Evolutionary conservation across 441 rosid genomes (phyloP).

Genomic region (Euphorbia neoarborescens): DNA sequence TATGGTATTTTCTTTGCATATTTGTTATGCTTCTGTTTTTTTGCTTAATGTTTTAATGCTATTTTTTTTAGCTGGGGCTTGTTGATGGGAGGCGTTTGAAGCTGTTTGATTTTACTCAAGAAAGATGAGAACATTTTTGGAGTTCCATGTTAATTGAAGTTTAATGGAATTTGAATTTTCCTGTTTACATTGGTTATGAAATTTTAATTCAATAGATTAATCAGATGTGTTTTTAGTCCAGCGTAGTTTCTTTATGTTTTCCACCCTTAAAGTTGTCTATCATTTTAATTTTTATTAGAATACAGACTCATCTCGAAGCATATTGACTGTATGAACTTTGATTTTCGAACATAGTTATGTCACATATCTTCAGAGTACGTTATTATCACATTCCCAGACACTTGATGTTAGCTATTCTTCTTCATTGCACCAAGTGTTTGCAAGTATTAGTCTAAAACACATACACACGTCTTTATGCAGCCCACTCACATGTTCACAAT

Average conservation of each 20-base stretch:
- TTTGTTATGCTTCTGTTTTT: background rate
- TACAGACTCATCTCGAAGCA: background rate
- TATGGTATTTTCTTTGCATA: background rate
- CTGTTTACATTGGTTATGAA: background rate
- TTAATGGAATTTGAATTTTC: background rate
- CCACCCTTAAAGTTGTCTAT: background rate
- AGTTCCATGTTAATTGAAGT: background rate
- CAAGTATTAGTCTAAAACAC: background rate
- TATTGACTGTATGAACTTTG: background rate
- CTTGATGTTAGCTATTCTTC: background rate
- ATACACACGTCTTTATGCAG: background rate
- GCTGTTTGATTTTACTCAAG: background rate
- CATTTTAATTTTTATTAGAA: background rate
- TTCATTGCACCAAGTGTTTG: background rate
- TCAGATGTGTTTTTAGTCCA: background rate
- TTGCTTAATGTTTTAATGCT: background rate
- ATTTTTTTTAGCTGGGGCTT: background rate
- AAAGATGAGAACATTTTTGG: background rate
- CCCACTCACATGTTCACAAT: background rate
- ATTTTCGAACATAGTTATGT: background rate
- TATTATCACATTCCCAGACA: background rate
- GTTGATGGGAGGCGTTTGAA: background rate
- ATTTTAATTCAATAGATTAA: background rate
- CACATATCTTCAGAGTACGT: no score
- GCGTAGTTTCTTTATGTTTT: background rate